Base-by-base conservation (phyloP, 2,329 filamentous ascomycete species). In the Sclerotinia minor region DNA sequence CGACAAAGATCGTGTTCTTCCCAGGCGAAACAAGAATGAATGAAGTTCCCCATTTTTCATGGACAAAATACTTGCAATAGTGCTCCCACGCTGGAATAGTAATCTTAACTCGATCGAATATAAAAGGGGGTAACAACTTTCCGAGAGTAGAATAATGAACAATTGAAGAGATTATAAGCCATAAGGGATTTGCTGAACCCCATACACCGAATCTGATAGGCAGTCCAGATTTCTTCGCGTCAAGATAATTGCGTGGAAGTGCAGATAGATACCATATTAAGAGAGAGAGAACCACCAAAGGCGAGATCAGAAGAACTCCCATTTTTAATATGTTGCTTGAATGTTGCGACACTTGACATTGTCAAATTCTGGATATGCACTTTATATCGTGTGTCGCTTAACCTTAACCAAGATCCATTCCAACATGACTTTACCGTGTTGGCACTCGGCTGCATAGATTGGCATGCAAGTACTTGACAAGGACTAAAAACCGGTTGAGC, bases 41-140 rank as follows among this genome's bases (percentile, higher is more conserved):
- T 9, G 68, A 50, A 29, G 52, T 68, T 24, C 68, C 68, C 57
- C 65, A 66, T 24, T 67, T 67, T 21, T 70, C 55, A 68, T 67
- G 63, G 7, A 64, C 55, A 45, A 35, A 67, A 64, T 66, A 59
- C 50, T 66, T 63, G 17, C 68, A 67, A 49, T 70, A 67, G 26
- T 68, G 68, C 64, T 70, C 68, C 41, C 59, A 66, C 26, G 67
- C 68, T 45, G 65, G 65, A 26, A 68, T 70, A 3, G 67, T 70
- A 8, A 70, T 64, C 32, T 63, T 66, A 11, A 70, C 19, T 19
- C 69, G 58, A 47, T 70, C 58, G 38, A 66, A 67, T 24, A 68
- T 54, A 47, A 64, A 69, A 65, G 50, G 58, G 52, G 67, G 69
- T 49, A 70, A 64, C 53, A 67, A 54, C 26, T 47, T 69, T 5